Percentiles rank a stretch among this genome's conserved stretches.
Evolutionary conservation across 345 rosid species (phyloP).

Genomic region (Corymbia maculata): DNA sequence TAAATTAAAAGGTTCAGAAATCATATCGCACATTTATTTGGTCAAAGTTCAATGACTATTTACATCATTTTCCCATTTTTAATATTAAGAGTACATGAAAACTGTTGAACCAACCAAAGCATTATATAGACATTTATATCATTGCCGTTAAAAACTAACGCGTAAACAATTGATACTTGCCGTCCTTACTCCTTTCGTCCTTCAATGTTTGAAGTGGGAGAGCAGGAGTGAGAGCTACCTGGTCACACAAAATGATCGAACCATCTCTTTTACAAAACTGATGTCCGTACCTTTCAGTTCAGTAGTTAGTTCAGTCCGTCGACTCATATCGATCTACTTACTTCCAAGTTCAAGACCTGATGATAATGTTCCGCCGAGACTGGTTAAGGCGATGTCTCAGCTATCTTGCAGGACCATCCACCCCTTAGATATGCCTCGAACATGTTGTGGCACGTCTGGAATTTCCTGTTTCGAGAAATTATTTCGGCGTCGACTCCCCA

Average conservation of each 20-base stretch:
- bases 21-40: not conserved
- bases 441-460: not conserved
- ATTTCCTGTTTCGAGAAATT: not conserved
- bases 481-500: not conserved
- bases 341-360: not conserved
- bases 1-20: no score
- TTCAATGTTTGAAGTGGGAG: not conserved
- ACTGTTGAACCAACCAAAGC: not conserved
- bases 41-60: not conserved
- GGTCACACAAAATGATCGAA: not conserved
- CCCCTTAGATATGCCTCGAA: not conserved
- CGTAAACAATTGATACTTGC: not conserved
- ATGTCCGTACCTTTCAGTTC: not conserved
- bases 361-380: not conserved
- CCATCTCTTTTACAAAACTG: not conserved
- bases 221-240: not conserved
- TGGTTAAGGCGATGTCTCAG: not conserved
- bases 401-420: not conserved
- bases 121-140: not conserved
- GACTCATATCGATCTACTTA: not conserved
- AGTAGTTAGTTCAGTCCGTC: not conserved
- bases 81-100: not conserved
- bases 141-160: not conserved
- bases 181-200: not conserved
- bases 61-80: not conserved